Evolutionary conservation across 2,329 filamentous ascomycete species (phyloP), one percentile per base, ranked within the genome.

Genomic region (Podosphaera fusca): DNA sequence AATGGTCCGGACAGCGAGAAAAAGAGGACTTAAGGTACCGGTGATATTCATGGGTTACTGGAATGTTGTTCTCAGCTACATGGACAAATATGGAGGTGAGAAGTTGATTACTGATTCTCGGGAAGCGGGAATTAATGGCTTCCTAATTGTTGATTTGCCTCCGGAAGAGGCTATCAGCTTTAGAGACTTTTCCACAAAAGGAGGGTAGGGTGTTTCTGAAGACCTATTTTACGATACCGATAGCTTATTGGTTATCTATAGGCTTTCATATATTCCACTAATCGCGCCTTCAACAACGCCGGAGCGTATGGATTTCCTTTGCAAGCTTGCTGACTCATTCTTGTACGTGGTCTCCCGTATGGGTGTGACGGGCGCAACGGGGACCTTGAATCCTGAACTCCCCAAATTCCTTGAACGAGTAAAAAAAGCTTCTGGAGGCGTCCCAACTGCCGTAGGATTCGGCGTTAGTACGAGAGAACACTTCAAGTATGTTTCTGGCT

Each of bases 41-140:
- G 79, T 98, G 47, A 73, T 98, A 67, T 78, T 98, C 62, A 98
- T 98, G 92, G 92, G 92, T 65, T 98, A 98, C 78, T 98, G 95
- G 73, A 98, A 98, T 74, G 92, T 92, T 0, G 76, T 96, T 60
- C 75, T 96, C 60, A 87, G 84, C 66, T 98, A 57, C 30, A 50
- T 50, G 55, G 55, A 56, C 29, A 56, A 56, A 29, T 14, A 96
- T 68, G 92, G 92, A 56, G 92, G 98, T 72, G 88, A 95, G 72
- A 79, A 77, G 59, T 81, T 96, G 70, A 74, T 98, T 57, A 77
- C 80, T 64, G 89, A 96, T 70, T 87, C 87, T 69, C 83, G 84
- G 68, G 79, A 80, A 57, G 85, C 87, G 2, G 87, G 89, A 33
- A 81, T 94, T 68, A 95, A 95, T 71, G 90, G 92, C 59, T 96